phyloP scores from a whole-genome alignment of 192 early-diverging fungal species.

The Rhizophagus clarus region DNA sequence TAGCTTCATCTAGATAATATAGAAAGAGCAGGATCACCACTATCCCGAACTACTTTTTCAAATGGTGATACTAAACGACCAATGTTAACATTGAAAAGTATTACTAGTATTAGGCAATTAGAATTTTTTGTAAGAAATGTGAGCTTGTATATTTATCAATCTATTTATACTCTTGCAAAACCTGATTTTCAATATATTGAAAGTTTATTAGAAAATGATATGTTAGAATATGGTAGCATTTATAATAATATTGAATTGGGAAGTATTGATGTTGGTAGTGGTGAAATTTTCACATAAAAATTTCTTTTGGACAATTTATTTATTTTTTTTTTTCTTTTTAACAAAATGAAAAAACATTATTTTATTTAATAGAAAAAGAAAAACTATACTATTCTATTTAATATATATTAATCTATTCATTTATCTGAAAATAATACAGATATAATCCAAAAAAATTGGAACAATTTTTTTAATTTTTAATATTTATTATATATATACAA shows the following conservation, averaged over 20 bases:
- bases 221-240: conserved; percentile 46
- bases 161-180: conserved; percentile 66
- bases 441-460: no score
- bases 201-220: conserved; percentile 63
- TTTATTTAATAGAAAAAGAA: no score
- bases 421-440: no score
- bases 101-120: conserved; percentile 70
- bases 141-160: conserved; percentile 75
- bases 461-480: no score
- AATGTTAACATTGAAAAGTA: conserved; percentile 70
- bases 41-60: conserved; percentile 1
- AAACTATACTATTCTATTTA: no score
- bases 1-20: conserved; percentile 6
- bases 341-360: no score
- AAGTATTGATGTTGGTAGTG: conserved; percentile 1
- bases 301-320: no score
- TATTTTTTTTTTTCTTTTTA: neutral
- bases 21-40: neutral
- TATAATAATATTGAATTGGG: neutral
- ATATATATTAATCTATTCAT: no score
- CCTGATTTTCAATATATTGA: conserved; percentile 82
- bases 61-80: conserved; percentile 63
- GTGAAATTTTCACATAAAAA: neutral
- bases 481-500: no score
- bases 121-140: conserved; percentile 78